These are phyloP conservation scores for Saccharomycopsis hybrid DNA, from an alignment of 1,139 yeast genomes.

Conservation along the genomic window DNA sequence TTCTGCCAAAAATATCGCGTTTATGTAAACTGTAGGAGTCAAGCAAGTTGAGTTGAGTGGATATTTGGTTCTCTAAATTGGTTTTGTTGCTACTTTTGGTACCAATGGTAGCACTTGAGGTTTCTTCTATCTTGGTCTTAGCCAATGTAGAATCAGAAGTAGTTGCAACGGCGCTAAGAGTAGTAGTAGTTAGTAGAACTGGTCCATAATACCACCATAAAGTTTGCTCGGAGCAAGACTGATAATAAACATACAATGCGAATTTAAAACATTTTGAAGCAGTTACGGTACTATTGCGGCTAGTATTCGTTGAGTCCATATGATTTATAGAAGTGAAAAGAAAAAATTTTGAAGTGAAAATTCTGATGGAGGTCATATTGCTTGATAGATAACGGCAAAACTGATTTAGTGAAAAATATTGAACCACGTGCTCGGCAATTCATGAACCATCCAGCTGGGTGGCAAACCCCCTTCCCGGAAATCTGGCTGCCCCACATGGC, in stretches of 20 bases:
- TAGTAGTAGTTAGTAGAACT: constrained; percentile 19
- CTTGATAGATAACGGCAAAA: no score
- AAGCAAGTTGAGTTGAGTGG: background rate
- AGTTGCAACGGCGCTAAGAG: background rate
- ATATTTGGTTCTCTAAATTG: constrained; percentile 1
- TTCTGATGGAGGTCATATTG: no score
- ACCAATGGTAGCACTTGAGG: background rate
- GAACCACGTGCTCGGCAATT: no score
- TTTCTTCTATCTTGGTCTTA: background rate
- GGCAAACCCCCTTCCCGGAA: no score
- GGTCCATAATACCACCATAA: constrained; percentile 31
- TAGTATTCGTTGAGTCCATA: no score
- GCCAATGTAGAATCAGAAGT: background rate
- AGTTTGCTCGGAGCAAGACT: background rate
- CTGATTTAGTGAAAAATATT: no score
- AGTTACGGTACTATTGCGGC: no score
- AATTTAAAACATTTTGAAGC: background rate
- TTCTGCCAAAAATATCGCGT: constrained; percentile 72
- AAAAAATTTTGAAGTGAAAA: no score
- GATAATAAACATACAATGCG: constrained; percentile 27
- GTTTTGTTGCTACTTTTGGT: constrained; percentile 31
- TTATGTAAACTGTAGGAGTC: constrained; percentile 34
- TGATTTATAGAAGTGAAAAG: no score
- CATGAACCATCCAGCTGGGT: no score
- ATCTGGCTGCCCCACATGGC: no score